Base-by-base conservation (phyloP, 2,329 filamentous ascomycete genomes). In the Chaetothyriales sp. region DNA sequence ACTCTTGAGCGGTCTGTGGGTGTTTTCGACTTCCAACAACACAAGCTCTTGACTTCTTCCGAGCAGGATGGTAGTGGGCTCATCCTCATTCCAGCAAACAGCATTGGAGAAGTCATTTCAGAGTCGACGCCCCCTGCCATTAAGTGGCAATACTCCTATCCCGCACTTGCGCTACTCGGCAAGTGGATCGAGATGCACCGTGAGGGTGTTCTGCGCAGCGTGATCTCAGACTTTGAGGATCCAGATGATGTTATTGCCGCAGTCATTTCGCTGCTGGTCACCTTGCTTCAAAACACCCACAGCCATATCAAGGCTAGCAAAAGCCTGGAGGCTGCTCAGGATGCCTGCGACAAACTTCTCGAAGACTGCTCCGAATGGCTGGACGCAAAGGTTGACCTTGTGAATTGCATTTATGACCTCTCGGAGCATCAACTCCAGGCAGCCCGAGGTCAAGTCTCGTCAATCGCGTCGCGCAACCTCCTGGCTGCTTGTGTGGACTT, bases 401-500 rank as follows among this genome's bases (percentile, higher is more conserved):
- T 94, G 49, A 80, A 79, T 9, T 78, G 95, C 43, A 71, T 96
- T 25, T 84, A 88, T 58, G 84, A 93, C 54, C 86, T 90, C 1
- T 82, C 96, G 59, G 92, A 96, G 59, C 72, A 79, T 58, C 78
- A 78, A 55, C 61, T 70, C 52, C 73, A 70, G 53, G 66, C 61
- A 53, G 66, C 63, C 58, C 74, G 74, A 52, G 74, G 76, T 50
- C 73, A 80, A 55, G 78, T 83, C 43, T 77, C 78, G 12, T 71
- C 75, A 39, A 74, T 77, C n/a, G 79, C 81, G 43, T 77, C 79
- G 9, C 68, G 81, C 43, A 77, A 80, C 36, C 73, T 93, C 25
- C 73, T 82, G 1, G 75, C 89, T 46, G 79, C 84, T 20, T 94
- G 87, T 63, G 68, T 89, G 19, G 82, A 87, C 49, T 95, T 96